phyloP scores from a whole-genome alignment of 2,329 filamentous ascomycete species.

The Pseudogymnoascus sp. region DNA sequence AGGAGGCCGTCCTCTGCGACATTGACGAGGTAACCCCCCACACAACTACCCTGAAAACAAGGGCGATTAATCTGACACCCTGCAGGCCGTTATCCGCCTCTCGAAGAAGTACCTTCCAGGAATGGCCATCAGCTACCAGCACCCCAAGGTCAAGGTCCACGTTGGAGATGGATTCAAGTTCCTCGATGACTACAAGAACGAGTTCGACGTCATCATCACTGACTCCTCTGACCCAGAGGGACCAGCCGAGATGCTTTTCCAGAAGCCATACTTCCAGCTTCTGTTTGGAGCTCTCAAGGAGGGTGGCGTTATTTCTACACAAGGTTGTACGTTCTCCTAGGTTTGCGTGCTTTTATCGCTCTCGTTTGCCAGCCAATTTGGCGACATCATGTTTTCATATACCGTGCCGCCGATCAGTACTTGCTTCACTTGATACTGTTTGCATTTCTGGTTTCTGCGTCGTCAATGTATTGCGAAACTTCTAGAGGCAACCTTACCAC shows the following conservation, averaged over 20 bases:
- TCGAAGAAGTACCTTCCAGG: slow-evolving; percentile 96
- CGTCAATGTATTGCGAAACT: background rate
- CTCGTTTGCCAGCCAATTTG: background rate
- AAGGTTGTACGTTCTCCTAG: slow-evolving; percentile 97
- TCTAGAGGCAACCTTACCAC: slow-evolving; percentile 5
- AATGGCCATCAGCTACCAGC: slow-evolving; percentile 89
- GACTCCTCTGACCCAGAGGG: slow-evolving; percentile 97
- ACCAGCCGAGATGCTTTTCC: slow-evolving; percentile 91
- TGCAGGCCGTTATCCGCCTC: slow-evolving; percentile 84
- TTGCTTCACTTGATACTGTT: background rate
- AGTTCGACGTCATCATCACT: slow-evolving; percentile 99
- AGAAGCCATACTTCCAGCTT: slow-evolving; percentile 98
- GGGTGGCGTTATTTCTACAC: slow-evolving; percentile 96
- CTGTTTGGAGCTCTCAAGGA: slow-evolving; percentile 83
- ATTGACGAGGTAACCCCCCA: slow-evolving; percentile 71
- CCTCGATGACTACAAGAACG: slow-evolving; percentile 90
- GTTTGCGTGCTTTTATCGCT: slow-evolving; percentile 21
- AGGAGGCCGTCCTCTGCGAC: slow-evolving; percentile 95
- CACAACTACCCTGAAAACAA: background rate
- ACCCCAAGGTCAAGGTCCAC: slow-evolving; percentile 89
- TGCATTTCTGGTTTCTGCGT: background rate
- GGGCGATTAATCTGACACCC: background rate
- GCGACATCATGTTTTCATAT: background rate
- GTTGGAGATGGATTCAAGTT: slow-evolving; percentile 99
- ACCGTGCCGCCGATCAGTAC: background rate